phyloP scores from a whole-genome alignment of 495 filamentous ascomycete genomes.

The Aspergillus sparsus region DNA sequence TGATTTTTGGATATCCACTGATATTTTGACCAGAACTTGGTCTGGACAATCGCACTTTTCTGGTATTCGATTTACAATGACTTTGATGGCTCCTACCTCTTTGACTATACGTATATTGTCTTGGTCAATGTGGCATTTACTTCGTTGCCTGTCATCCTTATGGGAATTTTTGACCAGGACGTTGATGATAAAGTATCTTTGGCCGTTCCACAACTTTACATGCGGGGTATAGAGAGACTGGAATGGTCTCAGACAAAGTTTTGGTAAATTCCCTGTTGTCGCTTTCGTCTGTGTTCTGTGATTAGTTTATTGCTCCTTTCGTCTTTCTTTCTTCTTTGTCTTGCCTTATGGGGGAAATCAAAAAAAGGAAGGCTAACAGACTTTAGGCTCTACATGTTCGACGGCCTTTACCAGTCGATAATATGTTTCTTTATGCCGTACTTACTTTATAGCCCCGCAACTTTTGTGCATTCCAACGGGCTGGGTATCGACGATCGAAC shows the following conservation, averaged over 20 bases:
- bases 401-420: conserved; percentile 92
- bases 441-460: conserved; percentile 67
- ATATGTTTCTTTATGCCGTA: conserved; percentile 93
- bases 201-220: conserved; percentile 92
- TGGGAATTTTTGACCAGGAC: conserved; percentile 97
- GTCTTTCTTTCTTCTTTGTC: conserved; percentile 6
- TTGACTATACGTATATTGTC: conserved; percentile 96
- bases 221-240: conserved; percentile 90
- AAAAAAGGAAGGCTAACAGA: conserved; percentile 18
- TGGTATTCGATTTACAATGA: conserved; percentile 97
- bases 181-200: conserved; percentile 92
- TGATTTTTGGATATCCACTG: conserved; percentile 13
- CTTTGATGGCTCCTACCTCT: conserved; percentile 93
- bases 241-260: conserved; percentile 98
- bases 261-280: conserved; percentile 61
- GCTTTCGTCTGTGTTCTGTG: neutral
- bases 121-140: conserved; percentile 97
- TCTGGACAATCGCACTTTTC: conserved; percentile 96
- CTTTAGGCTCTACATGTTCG: conserved; percentile 86
- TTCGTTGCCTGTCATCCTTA: conserved; percentile 90
- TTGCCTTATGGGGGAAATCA: too few species aligned
- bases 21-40: conserved; percentile 69
- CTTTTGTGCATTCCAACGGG: conserved; percentile 67
- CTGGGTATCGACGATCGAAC: conserved; percentile 70
- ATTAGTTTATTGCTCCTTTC: neutral